A percentile compares a stretch with the other conserved stretches of the same genome.
Conservation (phyloP, 2,329 filamentous ascomycete genomes). For the Nigrospora sphaerica region DNA sequence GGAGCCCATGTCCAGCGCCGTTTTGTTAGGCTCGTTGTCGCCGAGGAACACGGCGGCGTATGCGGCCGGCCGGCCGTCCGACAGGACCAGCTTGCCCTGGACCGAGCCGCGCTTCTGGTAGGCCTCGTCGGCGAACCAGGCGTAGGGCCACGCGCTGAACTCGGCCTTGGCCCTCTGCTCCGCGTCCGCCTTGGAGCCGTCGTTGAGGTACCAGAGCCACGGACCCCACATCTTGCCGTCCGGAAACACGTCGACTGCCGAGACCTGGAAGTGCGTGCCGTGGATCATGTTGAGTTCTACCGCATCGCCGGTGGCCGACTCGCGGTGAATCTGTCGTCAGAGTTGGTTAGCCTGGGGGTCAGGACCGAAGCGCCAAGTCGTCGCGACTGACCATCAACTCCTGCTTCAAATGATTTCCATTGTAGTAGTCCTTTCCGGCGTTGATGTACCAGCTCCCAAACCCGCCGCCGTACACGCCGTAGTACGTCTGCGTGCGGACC, state of each 20-base stretch:
- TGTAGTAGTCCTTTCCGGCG: conserved; percentile 43
- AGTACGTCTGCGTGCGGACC: conserved; percentile 32
- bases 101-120: conserved; percentile 43
- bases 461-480: conserved; percentile 40
- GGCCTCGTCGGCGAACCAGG: conserved; percentile 35
- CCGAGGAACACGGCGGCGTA: conserved; percentile 43
- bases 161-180: conserved; percentile 29
- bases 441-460: conserved; percentile 46
- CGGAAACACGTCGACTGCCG: conserved; percentile 24
- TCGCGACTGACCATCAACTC: conserved; percentile 31
- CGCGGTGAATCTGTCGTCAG: conserved; percentile 30
- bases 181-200: conserved; percentile 37
- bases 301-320: conserved; percentile 39
- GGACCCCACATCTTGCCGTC: conserved; percentile 35
- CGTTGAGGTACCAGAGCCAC: conserved; percentile 39
- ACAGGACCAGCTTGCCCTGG: conserved; percentile 33
- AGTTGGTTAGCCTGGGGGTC: no score
- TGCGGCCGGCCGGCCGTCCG: conserved; percentile 38
- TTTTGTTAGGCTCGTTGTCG: conserved; percentile 34
- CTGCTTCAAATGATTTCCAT: conserved; percentile 45
- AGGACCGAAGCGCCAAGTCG: no score
- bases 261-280: conserved; percentile 38
- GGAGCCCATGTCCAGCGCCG: conserved; percentile 38
- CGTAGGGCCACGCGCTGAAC: conserved; percentile 37
- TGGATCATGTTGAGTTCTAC: conserved; percentile 49